These are phyloP conservation scores for Mortierella antarctica DNA, from an alignment of 192 early-diverging fungal genomes.

Conservation along the genomic window DNA sequence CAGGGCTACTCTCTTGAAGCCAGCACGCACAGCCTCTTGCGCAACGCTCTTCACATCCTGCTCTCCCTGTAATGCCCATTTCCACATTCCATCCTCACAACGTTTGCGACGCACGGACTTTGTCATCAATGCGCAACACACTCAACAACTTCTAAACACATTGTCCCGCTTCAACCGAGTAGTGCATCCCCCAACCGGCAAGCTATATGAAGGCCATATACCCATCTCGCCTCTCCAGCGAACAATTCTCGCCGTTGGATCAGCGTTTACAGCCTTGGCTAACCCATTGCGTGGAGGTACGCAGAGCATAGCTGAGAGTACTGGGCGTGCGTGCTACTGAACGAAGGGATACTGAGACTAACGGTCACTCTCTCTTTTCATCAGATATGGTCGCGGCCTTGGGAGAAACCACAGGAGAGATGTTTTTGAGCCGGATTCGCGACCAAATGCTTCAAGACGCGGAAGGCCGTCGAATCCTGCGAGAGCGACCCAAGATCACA, in stretches of 20 bases:
- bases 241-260: slow-evolving; percentile 72
- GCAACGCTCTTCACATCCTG: slow-evolving; percentile 11
- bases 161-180: background rate
- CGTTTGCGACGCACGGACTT: slow-evolving; percentile 25
- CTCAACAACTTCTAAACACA: background rate
- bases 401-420: slow-evolving; percentile 89
- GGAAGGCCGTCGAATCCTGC: slow-evolving; percentile 85
- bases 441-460: slow-evolving; percentile 80
- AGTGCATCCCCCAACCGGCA: slow-evolving; percentile 37
- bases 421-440: slow-evolving; percentile 75
- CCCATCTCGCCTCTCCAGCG: slow-evolving; percentile 75
- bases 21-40: background rate
- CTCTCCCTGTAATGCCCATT: too few species aligned
- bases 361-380: background rate
- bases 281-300: slow-evolving; percentile 80
- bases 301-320: background rate
- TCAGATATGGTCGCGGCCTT: slow-evolving; percentile 86
- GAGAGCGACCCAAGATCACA: slow-evolving; percentile 82
- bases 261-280: slow-evolving; percentile 78
- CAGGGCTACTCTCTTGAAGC: too few species aligned
- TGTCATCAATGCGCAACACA: background rate
- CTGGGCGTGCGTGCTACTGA: too few species aligned
- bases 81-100: background rate
- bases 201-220: slow-evolving; percentile 70
- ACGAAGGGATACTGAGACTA: too few species aligned